Percentiles rank a stretch among this genome's conserved stretches.
Evolutionary conservation across 2,329 filamentous ascomycete species (phyloP).

Genomic region (Coniosporium tulheliwenetii): DNA sequence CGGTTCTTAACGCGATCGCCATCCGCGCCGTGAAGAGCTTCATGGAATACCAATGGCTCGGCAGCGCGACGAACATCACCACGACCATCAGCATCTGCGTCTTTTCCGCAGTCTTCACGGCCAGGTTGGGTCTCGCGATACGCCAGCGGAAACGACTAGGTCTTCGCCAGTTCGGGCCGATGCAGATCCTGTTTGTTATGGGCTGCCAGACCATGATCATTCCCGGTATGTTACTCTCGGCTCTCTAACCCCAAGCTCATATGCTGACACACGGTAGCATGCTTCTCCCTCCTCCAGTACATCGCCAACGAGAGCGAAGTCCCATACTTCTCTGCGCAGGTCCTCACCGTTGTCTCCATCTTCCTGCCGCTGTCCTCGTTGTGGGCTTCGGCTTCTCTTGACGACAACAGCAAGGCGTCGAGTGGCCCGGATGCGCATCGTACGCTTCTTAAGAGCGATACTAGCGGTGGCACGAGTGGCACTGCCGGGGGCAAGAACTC

Average conservation of each 20-base stretch:
- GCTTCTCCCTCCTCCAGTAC: conserved; percentile 46
- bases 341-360: conserved; percentile 43
- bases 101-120: conserved; percentile 46
- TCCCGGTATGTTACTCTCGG: conserved; percentile 34
- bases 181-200: conserved; percentile 54
- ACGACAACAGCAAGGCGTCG: conserved; percentile 7
- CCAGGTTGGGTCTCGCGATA: conserved; percentile 44
- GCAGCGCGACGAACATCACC: conserved; percentile 31
- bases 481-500: too few relatives aligned
- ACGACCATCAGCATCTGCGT: conserved; percentile 42
- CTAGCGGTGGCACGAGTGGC: too few relatives aligned
- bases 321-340: conserved; percentile 37
- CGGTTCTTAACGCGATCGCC: conserved; percentile 30
- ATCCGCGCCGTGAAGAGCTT: conserved; percentile 19
- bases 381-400: conserved; percentile 37
- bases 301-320: conserved; percentile 18
- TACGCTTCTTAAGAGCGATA: background rate
- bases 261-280: conserved; percentile 25
- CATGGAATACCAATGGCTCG: conserved; percentile 13
- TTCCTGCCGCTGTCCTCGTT: conserved; percentile 51
- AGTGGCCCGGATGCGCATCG: conserved; percentile 1
- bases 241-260: conserved; percentile 3
- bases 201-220: conserved; percentile 50
- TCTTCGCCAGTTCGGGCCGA: conserved; percentile 44
- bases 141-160: conserved; percentile 38